Conservation (phyloP, 495 filamentous ascomycete genomes). For the Neurospora discreta region DNA sequence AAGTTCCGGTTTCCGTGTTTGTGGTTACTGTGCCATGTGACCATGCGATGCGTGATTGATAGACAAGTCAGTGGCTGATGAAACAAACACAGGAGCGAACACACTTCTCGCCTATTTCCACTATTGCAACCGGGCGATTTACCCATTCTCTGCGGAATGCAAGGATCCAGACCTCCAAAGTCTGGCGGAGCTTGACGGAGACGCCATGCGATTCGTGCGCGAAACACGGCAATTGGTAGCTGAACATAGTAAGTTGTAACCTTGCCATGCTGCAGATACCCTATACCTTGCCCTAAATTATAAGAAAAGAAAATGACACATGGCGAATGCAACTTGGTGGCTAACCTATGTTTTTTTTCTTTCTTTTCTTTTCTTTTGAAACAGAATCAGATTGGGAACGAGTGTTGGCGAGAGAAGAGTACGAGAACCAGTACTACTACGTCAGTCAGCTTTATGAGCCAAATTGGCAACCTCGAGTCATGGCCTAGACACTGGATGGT, state of each 20-base stretch:
- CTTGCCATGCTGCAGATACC: not conserved
- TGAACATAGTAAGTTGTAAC: constrained; percentile 29
- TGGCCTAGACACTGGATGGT: constrained; percentile 16
- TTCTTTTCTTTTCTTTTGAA: not conserved
- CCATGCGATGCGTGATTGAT: not conserved
- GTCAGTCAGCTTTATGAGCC: constrained; percentile 41
- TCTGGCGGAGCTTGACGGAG: constrained; percentile 34
- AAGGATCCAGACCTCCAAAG: constrained; percentile 34
- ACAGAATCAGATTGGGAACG: constrained; percentile 31
- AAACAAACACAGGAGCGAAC: constrained; percentile 36
- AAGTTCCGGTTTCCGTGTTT: not conserved
- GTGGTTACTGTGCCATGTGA: not conserved
- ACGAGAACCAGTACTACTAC: constrained; percentile 40
- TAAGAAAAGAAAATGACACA: not conserved
- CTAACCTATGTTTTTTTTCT: not conserved
- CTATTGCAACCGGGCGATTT: constrained; percentile 45
- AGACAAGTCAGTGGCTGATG: not conserved
- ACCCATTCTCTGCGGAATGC: constrained; percentile 38
- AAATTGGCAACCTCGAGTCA: constrained; percentile 36
- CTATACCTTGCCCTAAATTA: not conserved
- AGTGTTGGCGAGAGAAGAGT: constrained; percentile 23
- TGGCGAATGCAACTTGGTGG: not conserved
- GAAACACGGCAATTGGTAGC: constrained; percentile 25
- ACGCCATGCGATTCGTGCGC: constrained; percentile 27
- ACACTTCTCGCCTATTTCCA: constrained; percentile 48